A percentile compares a stretch with the other conserved stretches of the same genome.
Conservation (phyloP, 2,329 filamentous ascomycete species). For the Lachnellula cervina region DNA sequence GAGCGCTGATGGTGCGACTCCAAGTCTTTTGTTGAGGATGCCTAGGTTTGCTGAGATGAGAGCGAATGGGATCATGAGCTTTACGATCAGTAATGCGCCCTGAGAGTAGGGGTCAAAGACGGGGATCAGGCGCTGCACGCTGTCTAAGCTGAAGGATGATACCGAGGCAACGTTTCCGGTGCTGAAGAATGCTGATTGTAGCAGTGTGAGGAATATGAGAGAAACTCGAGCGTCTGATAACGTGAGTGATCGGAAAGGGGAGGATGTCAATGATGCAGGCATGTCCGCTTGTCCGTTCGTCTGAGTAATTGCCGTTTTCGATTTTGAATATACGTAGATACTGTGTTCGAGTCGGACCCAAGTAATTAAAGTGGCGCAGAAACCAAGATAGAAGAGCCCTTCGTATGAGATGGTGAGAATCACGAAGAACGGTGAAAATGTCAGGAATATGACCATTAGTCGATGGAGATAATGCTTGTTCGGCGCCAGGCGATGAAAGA, state of each 20-base stretch:
- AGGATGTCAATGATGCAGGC: constrained; percentile 24
- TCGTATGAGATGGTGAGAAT: constrained; percentile 97
- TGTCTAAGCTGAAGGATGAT: constrained; percentile 89
- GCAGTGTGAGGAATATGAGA: constrained; percentile 89
- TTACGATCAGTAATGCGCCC: constrained; percentile 77
- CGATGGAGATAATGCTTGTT: constrained; percentile 88
- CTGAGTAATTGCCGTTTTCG: constrained; percentile 10
- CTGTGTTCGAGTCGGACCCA: constrained; percentile 92
- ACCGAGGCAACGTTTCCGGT: constrained; percentile 94
- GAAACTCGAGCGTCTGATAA: constrained; percentile 83
- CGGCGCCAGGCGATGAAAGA: constrained; percentile 73
- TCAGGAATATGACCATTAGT: constrained; percentile 81
- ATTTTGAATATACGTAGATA: constrained; percentile 49
- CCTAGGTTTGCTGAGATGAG: constrained; percentile 92
- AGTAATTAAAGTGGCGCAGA: constrained; percentile 72
- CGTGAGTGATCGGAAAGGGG: constrained; percentile 56
- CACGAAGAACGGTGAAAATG: constrained; percentile 89
- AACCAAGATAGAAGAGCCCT: constrained; percentile 90
- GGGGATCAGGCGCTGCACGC: constrained; percentile 79
- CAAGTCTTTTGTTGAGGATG: constrained; percentile 77
- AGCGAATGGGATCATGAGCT: constrained; percentile 89
- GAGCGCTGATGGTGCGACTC: constrained; percentile 79
- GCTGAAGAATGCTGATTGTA: constrained; percentile 95
- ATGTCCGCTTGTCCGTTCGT: constrained; percentile 17
- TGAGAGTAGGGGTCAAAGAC: constrained; percentile 94